Evolutionary conservation across 805 yeast genomes (phyloP), one percentile per base, ranked within the genome.

Genomic region (Hagleromyces aurorensis): DNA sequence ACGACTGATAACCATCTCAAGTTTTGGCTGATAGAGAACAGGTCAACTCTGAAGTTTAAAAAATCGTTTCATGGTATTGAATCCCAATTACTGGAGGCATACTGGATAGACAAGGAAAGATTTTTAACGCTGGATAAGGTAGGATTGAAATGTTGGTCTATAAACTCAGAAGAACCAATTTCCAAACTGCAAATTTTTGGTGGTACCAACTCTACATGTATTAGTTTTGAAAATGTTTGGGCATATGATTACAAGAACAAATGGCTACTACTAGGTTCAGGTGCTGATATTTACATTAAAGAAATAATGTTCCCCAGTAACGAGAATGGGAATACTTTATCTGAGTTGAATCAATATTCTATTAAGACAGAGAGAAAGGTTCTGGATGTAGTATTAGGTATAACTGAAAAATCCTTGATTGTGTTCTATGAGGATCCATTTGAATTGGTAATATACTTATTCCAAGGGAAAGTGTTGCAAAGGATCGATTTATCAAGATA

Each of bases 381-480:
- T 4, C 13, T 41, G 19, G 43, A 40, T 25, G 44, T 45, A 8
- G 38, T 45, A 14, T 35, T 53, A 8, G 60, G 60, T 4, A 46
- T 55, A 30, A 55, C 60, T 3, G 58, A 55, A 23, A 55, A 50
- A 34, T 51, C 58, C 7, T 36, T 55, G 11, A 47, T 55, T 11
- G 43, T 45, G 3, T 30, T 52, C 12, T 33, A 41, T 16, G 27
- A 25, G 6, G 34, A 43, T 16, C 50, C 55, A 15, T 39, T 35
- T 20, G 38, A 42, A 22, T 27, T 52, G 14, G 37, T 36, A 1
- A 50, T 55, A 13, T 50, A 52, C 32, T 44, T 41, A 24, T 55
- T 53, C 30, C 38, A 44, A 12, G 57, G 57, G 8, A 43, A 40
- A 9, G 27, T 41, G 7, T 29, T 53, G 20, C 56, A 49, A 31